These are phyloP conservation scores for Zancudomyces culisetae DNA, from an alignment of 371 early-diverging fungal species.

Conservation along the genomic window DNA sequence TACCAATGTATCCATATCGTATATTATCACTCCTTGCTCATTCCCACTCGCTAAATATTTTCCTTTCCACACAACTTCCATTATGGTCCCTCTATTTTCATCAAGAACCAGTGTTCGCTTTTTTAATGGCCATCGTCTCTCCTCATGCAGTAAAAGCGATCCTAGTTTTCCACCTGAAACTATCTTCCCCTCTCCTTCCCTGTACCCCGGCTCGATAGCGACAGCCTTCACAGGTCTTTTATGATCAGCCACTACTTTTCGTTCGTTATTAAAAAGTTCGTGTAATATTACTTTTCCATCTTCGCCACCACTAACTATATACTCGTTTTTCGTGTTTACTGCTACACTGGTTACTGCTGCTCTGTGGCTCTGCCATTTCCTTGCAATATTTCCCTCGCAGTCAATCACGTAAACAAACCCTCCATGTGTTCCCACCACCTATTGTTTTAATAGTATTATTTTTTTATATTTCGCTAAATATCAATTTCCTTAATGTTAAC, in stretches of 20 bases:
- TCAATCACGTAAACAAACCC: constrained; percentile 81
- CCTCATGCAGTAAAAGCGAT: constrained; percentile 56
- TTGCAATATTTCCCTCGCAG: constrained; percentile 72
- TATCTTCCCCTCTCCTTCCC: constrained; percentile 44
- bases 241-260: constrained; percentile 32
- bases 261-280: constrained; percentile 6
- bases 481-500: not conserved
- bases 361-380: constrained; percentile 45
- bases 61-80: constrained; percentile 62
- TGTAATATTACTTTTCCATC: constrained; percentile 42
- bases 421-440: constrained; percentile 83
- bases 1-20: constrained; percentile 41
- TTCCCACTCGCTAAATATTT: constrained; percentile 82
- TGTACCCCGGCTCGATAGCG: constrained; percentile 71
- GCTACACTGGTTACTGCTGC: constrained; percentile 71
- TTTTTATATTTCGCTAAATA: not conserved
- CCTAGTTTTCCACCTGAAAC: constrained; percentile 83
- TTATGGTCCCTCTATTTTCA: constrained; percentile 76
- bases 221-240: constrained; percentile 76
- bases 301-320: constrained; percentile 73
- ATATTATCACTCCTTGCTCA: constrained; percentile 70
- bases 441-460: not conserved
- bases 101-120: constrained; percentile 51
- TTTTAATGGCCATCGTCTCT: constrained; percentile 23
- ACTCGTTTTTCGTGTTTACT: constrained; percentile 71